Base-by-base conservation (phyloP, 768 basidiomycete species). In the Hortiboletus campestris region DNA sequence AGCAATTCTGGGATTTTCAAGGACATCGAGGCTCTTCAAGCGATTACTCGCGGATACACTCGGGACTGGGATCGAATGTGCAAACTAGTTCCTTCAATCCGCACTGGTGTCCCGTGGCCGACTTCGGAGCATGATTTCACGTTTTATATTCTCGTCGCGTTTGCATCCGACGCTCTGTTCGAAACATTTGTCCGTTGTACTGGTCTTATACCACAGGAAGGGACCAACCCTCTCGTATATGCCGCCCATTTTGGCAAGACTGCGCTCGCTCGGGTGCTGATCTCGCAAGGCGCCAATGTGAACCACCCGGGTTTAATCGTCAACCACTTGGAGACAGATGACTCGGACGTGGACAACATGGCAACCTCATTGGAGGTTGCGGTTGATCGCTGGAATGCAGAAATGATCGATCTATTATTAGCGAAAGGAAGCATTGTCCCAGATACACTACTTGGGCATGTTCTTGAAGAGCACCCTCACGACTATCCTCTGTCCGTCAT, bases 221-320 rank as follows among this genome's bases (percentile, higher is more conserved):
- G 28, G 20, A 59, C 45, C 1, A 60, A 41, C 6, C 59, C 59
- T 1, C 52, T 60, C 5, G 35, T 60, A 25, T 59, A 60, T n/a
- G 40, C 48, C 3, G 40, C 49, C 0, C 28, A 49, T 0, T 35
- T 60, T 7, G 44, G 49, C 5, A 53, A 50, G 20, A 38, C 31
- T 3, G 12, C 1, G 4, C 52, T 58, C 29, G 51, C 51, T 14
- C 29, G 10, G 17, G 7, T 7, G 6, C 14, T 60, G 34, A 44
- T 56, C 35, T 51, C 22, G 2, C 38, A 22, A 0, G 57, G 49
- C 10, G 39, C 20, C 5, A 1, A 46, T 22, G 17, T 61, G 1
- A 51, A 61, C 8, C 2, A 34, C 12, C 49, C 2, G 1, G 53
- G 58, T 9, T 22, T 56, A 9, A 16, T 25, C 11, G 17, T 53